Evolutionary conservation across 148 eudicot species (phyloP).

Genomic region (Amaranthus hypochondriacus): DNA sequence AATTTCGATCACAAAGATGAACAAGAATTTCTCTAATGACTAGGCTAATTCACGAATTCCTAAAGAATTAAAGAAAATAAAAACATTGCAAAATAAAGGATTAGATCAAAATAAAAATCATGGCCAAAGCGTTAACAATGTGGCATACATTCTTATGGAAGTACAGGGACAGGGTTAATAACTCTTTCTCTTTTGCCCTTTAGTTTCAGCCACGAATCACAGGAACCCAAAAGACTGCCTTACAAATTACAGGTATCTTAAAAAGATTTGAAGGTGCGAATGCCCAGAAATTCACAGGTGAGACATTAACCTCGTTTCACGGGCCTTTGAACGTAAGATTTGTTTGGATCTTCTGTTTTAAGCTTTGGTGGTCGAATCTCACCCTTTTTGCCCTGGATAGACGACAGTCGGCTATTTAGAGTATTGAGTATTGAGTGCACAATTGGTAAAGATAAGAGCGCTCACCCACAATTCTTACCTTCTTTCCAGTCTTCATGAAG

Average conservation of each 20-base stretch:
- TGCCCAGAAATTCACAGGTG: background rate
- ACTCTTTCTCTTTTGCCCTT: background rate
- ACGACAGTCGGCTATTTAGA: background rate
- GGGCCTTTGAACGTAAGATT: constrained; percentile 95
- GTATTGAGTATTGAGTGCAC: background rate
- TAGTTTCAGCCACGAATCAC: background rate
- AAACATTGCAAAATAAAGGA: too few species aligned
- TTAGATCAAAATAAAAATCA: too few species aligned
- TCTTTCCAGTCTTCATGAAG: constrained; percentile 87
- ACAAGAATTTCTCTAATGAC: too few species aligned
- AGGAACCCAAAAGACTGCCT: too few species aligned
- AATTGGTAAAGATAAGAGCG: background rate
- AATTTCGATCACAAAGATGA: too few species aligned
- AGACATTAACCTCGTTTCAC: constrained; percentile 61
- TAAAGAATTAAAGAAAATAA: too few species aligned
- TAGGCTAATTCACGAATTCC: too few species aligned
- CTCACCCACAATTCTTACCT: constrained; percentile 40
- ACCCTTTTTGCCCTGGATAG: constrained; percentile 75
- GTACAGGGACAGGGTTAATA: too few species aligned
- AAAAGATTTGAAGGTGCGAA: constrained; percentile 4
- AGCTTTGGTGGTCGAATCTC: constrained; percentile 96
- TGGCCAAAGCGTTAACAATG: too few species aligned
- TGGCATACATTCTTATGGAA: too few species aligned
- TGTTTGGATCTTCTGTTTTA: constrained; percentile 97
- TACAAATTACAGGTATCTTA: background rate